phyloP scores from a whole-genome alignment of 352 stramenopile genomes.

The Peronospora destructor region DNA sequence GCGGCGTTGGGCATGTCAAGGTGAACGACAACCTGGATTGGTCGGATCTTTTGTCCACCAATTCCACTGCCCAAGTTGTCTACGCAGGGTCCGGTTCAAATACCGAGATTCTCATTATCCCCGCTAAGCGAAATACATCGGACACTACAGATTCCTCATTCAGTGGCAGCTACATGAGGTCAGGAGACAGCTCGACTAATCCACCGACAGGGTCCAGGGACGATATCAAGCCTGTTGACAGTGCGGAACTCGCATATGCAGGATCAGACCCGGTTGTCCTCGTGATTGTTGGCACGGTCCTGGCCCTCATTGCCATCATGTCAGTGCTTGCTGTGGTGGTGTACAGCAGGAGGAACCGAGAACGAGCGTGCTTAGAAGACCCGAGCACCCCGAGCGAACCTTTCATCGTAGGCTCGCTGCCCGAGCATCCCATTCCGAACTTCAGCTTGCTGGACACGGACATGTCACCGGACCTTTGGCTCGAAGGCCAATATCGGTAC shows the following conservation, averaged over 20 bases:
- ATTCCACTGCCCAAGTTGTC: conserved; percentile 37
- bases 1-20: conserved; percentile 29
- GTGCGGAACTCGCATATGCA: conserved; percentile 8
- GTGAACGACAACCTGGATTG: conserved; percentile 29
- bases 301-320: conserved; percentile 24
- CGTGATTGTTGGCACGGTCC: conserved; percentile 23
- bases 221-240: conserved; percentile 9
- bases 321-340: conserved; percentile 22
- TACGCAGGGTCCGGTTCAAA: conserved; percentile 32
- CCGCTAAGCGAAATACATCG: conserved; percentile 16
- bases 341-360: conserved; percentile 24
- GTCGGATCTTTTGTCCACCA: conserved; percentile 33
- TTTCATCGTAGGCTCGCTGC: conserved; percentile 26
- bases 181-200: conserved; percentile 8
- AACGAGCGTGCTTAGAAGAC: conserved; percentile 18
- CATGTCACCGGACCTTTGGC: conserved; percentile 29
- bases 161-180: conserved; percentile 13
- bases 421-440: conserved; percentile 18
- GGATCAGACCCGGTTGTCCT: conserved; percentile 18
- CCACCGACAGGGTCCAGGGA: conserved; percentile 21
- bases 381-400: conserved; percentile 14
- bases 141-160: conserved; percentile 9
- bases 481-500: conserved; percentile 29
- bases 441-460: conserved; percentile 29
- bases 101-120: conserved; percentile 31